Base-by-base conservation (phyloP, 2,329 filamentous ascomycete genomes). In the Cladorrhinum sp. region DNA sequence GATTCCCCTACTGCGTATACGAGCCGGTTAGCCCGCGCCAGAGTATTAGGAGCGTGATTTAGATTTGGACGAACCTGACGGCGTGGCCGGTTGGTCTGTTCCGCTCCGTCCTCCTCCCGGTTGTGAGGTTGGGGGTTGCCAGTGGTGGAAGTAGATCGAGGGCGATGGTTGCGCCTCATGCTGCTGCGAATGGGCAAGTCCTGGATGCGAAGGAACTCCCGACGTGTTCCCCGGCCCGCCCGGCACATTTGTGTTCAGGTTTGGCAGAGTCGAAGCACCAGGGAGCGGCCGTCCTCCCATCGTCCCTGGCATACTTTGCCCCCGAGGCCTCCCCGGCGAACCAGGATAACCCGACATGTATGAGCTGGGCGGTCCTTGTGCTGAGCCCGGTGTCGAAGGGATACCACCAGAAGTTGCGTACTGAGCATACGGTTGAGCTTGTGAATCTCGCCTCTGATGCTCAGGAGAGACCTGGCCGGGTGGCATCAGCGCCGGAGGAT, bases 131-230 rank as follows among this genome's bases (percentile, higher is more conserved):
- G 92, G 92, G 51, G 92, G 92, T 62, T 94, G 90, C 92, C 92
- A 96, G 72, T 96, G 91, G 71, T 96, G 91, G 73, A 96, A 96
- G 74, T 91, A 95, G 53, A 96, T 90, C 21, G 88, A 89, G 0
- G 89, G 86, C 46, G 89, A 91, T 18, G 86, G 82, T 65, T 87
- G 80, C 50, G 84, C 76, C 52, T 86, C 85, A 66, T 66, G 66
- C 28, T 89, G 85, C 62, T 83, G 81, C 51, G 76, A 72, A 42
- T 80, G 75, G 7, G 79, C 75, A 58, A 85, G 82, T 42, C 77
- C 82, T 69, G 78, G 80, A 70, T 80, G 83, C 70, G 77, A 62
- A 26, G 59, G 48, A n/a, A 54, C 80, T 74, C 81, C 82, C 69
- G 73, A 59, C 16, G 71, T 72, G 33, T 71, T 66, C n/a, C 73